phyloP scores from a whole-genome alignment of 176 grass and related monocot genomes.

The Oryza meridionalis region DNA sequence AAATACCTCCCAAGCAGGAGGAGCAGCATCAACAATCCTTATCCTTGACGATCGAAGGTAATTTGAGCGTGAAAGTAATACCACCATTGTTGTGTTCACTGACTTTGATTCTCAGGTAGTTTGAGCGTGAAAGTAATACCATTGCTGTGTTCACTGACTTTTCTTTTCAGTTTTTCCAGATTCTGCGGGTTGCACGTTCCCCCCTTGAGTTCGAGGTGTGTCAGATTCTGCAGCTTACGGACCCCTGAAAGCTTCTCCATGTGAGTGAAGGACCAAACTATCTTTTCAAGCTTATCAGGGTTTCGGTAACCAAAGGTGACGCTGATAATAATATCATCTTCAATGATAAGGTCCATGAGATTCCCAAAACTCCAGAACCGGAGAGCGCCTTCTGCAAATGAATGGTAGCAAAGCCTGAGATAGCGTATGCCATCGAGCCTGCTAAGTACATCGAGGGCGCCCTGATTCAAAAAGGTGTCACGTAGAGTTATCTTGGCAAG shows the following conservation, averaged over 20 bases:
- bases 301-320: not conserved
- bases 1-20: not conserved
- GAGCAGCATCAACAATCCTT: not conserved
- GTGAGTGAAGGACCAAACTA: slow-evolving; percentile 13
- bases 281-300: not conserved
- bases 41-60: too few relatives aligned
- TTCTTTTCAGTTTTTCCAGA: not conserved
- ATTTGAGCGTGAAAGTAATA: not conserved
- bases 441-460: not conserved
- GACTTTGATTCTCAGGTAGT: not conserved
- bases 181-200: not conserved
- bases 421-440: not conserved
- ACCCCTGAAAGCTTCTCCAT: slow-evolving; percentile 3
- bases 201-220: not conserved
- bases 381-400: not conserved
- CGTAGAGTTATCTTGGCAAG: slow-evolving; percentile 35
- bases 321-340: not conserved
- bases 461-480: slow-evolving; percentile 6
- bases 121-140: not conserved
- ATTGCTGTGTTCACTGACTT: not conserved
- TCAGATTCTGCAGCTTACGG: not conserved
- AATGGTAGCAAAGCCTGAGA: slow-evolving; percentile 13
- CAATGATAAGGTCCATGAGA: not conserved
- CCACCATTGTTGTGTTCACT: too few relatives aligned
- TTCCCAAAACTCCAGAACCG: not conserved